phyloP scores from a whole-genome alignment of 257 asterid genomes.

The Apocynum venetum region DNA sequence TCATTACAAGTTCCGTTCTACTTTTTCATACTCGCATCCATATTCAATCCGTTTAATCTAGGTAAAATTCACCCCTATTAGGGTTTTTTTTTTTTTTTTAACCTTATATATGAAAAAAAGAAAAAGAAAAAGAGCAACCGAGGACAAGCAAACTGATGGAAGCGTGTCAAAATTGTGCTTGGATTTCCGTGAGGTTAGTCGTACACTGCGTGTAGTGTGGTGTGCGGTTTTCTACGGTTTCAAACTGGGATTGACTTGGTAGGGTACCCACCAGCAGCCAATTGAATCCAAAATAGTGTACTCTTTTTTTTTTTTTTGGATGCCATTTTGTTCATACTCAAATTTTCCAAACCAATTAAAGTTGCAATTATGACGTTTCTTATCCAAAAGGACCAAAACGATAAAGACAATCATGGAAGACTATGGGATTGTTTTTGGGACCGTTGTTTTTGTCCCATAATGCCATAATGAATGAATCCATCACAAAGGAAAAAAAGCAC shows the following conservation, averaged over 20 bases:
- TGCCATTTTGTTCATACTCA: not conserved
- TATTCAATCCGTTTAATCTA: no score
- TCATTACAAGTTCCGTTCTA: no score
- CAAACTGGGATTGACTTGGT: slow-evolving; percentile 4
- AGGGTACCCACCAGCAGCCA: slow-evolving; percentile 4
- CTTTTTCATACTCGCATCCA: no score
- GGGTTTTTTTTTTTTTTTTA: no score
- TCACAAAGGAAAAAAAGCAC: not conserved
- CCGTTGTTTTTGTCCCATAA: not conserved
- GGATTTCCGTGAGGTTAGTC: not conserved
- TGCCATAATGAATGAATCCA: not conserved
- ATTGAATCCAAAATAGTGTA: not conserved
- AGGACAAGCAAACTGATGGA: not conserved
- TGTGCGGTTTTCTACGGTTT: not conserved
- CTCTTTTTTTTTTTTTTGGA: no score
- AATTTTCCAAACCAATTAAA: not conserved
- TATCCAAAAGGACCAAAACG: not conserved
- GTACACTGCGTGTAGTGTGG: not conserved
- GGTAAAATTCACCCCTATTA: no score
- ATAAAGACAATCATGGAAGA: not conserved
- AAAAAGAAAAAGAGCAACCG: no score
- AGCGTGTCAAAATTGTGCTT: slow-evolving; percentile 22
- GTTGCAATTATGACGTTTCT: not conserved
- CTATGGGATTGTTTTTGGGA: not conserved
- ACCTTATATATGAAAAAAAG: no score